phyloP scores from a whole-genome alignment of 768 basidiomycete species.

The Artomyces pyxidatus region DNA sequence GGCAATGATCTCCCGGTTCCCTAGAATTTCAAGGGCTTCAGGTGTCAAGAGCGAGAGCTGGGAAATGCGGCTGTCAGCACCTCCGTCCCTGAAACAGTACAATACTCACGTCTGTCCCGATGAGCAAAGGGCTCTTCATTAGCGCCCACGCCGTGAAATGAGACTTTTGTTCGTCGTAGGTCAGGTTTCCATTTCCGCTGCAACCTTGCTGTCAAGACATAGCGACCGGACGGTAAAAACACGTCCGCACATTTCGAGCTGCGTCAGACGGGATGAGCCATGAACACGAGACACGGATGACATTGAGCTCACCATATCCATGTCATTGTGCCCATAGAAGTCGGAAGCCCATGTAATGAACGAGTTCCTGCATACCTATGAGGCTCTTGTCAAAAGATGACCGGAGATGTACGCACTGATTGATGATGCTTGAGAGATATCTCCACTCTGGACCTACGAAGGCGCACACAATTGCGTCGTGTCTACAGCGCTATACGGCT shows the following conservation, averaged over 20 bases:
- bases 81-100: too few relatives aligned
- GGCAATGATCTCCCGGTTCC: conserved; percentile 55
- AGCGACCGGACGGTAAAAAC: too few relatives aligned
- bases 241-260: conserved; percentile 49
- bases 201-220: too few relatives aligned
- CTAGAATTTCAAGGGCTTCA: conserved; percentile 47
- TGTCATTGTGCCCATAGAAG: conserved; percentile 61
- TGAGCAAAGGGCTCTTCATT: conserved; percentile 62
- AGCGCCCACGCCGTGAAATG: conserved; percentile 71
- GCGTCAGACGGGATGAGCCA: conserved; percentile 3
- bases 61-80: not conserved
- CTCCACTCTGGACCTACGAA: conserved; percentile 35
- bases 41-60: conserved; percentile 44
- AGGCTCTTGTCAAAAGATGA: conserved; percentile 5
- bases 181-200: conserved; percentile 57
- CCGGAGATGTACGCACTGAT: conserved; percentile 29
- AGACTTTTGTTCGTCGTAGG: conserved; percentile 55
- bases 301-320: conserved; percentile 47
- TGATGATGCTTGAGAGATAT: conserved; percentile 44
- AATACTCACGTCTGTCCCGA: conserved; percentile 45
- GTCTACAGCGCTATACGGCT: too few relatives aligned
- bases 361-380: conserved; percentile 39
- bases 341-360: conserved; percentile 56
- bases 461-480: too few relatives aligned
- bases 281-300: not conserved